Base-by-base conservation (phyloP, 441 rosid genomes). In the Francoa sonchifolia region DNA sequence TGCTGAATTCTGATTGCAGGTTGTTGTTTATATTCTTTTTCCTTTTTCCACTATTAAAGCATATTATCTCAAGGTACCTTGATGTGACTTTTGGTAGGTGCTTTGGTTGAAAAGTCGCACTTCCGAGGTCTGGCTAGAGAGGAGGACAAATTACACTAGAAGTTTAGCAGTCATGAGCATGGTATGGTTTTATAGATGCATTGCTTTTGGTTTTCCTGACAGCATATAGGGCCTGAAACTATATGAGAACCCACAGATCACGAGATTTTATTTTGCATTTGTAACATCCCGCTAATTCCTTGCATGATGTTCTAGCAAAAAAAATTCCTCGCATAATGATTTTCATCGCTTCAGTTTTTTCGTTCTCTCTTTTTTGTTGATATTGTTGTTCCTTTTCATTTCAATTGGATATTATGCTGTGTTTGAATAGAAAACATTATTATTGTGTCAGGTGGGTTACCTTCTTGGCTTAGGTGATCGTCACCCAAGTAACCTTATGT, bases 381-480 rank as follows among this genome's bases (percentile, higher is more conserved):
- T n/a, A n/a, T n/a, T n/a, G n/a, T n/a, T n/a, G n/a, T n/a, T n/a
- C n/a, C n/a, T n/a, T n/a, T n/a, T n/a, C n/a, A n/a, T n/a, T n/a
- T n/a, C n/a, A n/a, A n/a, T n/a, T n/a, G n/a, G n/a, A n/a, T n/a
- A n/a, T n/a, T n/a, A n/a, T n/a, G n/a, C n/a, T n/a, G n/a, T n/a
- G n/a, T n/a, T n/a, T n/a, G n/a, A n/a, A n/a, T n/a, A 19, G 11
- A 17, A 45, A 17, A 5, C 12, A 9, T 39, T 64, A 20, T 44
- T 57, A 55, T 42, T 57, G 28, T 60, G 65, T 66, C 83, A 92
- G 97, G 99, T 88, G 44, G 99, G 99, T 42, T 93, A 93, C 62
- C 88, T 93, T 67, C 99, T 93, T 38, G 99, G 99, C 35, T 74
- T 93, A 67, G 99, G 99, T 52, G 99, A 93, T 81, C 82, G 97